phyloP scores from a whole-genome alignment of 352 stramenopile species.

The Globisporangium rhizosaccharum region DNA sequence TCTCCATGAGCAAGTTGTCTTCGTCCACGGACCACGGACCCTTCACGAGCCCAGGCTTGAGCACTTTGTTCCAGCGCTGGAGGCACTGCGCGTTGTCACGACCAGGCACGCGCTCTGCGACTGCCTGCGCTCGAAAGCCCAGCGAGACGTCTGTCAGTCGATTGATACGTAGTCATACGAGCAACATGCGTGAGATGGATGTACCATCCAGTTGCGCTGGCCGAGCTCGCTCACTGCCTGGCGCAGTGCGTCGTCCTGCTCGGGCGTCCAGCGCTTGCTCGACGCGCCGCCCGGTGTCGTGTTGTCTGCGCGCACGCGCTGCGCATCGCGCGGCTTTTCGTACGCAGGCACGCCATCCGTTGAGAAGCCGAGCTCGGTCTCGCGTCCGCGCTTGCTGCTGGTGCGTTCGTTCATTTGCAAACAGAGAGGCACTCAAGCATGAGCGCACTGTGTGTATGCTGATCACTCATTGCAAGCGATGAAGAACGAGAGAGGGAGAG shows the following conservation, averaged over 20 bases:
- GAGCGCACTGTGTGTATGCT: not conserved
- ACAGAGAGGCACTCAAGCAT: not conserved
- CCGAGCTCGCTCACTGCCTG: slow-evolving; percentile 71
- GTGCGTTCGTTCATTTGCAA: not conserved
- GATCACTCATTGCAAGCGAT: too few relatives aligned
- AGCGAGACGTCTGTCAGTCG: not conserved
- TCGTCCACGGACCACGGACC: slow-evolving; percentile 91
- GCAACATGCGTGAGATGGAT: not conserved
- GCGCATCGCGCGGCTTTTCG: slow-evolving; percentile 39
- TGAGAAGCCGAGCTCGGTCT: slow-evolving; percentile 6
- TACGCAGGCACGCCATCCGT: slow-evolving; percentile 15
- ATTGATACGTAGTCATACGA: too few relatives aligned
- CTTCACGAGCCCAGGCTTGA: slow-evolving; percentile 91
- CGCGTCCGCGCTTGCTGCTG: slow-evolving; percentile 30
- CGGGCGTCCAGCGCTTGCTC: slow-evolving; percentile 73
- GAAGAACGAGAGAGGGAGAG: not conserved
- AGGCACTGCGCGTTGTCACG: slow-evolving; percentile 81
- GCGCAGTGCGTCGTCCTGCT: slow-evolving; percentile 83
- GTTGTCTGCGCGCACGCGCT: slow-evolving; percentile 29
- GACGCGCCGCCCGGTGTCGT: slow-evolving; percentile 13
- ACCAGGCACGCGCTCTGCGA: slow-evolving; percentile 53
- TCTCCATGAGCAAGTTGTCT: slow-evolving; percentile 80
- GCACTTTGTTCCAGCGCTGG: slow-evolving; percentile 86
- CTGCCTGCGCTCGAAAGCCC: slow-evolving; percentile 19
- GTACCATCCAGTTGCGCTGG: slow-evolving; percentile 87